A percentile compares a stretch with the other conserved stretches of the same genome.
Evolutionary conservation across 768 basidiomycete genomes (phyloP).

Genomic region (Pleurotus sapidus): DNA sequence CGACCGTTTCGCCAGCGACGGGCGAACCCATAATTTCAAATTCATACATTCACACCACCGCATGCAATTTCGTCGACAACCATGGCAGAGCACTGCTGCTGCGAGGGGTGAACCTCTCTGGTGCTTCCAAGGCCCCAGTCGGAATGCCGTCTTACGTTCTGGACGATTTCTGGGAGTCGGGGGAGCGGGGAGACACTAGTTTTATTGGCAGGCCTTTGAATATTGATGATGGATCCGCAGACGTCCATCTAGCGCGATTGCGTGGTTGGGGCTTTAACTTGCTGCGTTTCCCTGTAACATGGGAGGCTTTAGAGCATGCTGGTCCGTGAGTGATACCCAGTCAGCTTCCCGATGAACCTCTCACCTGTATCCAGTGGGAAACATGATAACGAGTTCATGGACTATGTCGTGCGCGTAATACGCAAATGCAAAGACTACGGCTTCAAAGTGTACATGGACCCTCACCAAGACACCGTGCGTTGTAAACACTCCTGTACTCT

Average conservation of each 20-base stretch:
- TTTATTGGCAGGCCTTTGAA: constrained; percentile 81
- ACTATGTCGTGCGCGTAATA: constrained; percentile 86
- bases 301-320: constrained; percentile 92
- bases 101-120: constrained; percentile 93
- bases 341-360: constrained; percentile 9
- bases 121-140: constrained; percentile 81
- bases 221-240: constrained; percentile 81
- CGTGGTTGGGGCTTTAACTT: constrained; percentile 93
- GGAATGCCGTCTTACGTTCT: constrained; percentile 64
- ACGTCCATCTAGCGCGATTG: constrained; percentile 83
- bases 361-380: constrained; percentile 53
- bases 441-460: constrained; percentile 90
- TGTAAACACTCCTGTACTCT: not conserved
- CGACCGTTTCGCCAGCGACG: constrained; percentile 57
- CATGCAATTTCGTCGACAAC: constrained; percentile 71
- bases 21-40: constrained; percentile 37
- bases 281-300: constrained; percentile 82
- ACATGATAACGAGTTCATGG: constrained; percentile 90
- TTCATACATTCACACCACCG: constrained; percentile 62
- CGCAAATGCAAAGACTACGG: constrained; percentile 90
- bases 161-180: constrained; percentile 80
- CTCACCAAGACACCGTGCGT: constrained; percentile 93
- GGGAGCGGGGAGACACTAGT: constrained; percentile 62
- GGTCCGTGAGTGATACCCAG: constrained; percentile 76
- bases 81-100: constrained; percentile 76